Evolutionary conservation across 2,329 filamentous ascomycete species (phyloP), one percentile per base, ranked within the genome.

Genomic region (Ilyonectria mors-panacis): DNA sequence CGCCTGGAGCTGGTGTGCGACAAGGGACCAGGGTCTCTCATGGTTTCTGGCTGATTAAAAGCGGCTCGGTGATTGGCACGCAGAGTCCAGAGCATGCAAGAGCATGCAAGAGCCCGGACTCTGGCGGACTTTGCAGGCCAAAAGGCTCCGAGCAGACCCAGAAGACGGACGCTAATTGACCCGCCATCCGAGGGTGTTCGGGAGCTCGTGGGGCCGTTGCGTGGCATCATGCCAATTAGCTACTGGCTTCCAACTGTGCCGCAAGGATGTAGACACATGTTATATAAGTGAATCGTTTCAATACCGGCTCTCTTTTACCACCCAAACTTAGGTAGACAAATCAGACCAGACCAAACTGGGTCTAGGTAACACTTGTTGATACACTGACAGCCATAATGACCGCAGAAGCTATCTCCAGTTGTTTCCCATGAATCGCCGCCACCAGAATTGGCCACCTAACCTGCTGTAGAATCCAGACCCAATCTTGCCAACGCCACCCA

Each of bases 131-230:
- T 39, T 59, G 19, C 58, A 60, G 23, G 21, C 19, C 21, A 17
- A 9, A 42, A 44, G 30, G n/a, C 35, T 26, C 59, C 59, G 39
- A 45, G 51, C 19, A 47, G 47, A 21, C 54, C 54, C 47, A 66
- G 30, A 45, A 55, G 13, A 57, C 56, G 56, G 67, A 48, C 39
- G 42, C 59, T 60, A 64, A 63, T 63, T 63, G 44, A 35, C 61
- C 66, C 64, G 63, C 58, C 50, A 54, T 57, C 70, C 71, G 68
- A 70, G 35, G 19, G 37, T 37, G 57, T 48, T 64, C 71, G 71
- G 73, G 71, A 57, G n/a, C 54, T 30, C 17, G 72, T 67, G 72
- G 70, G 72, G 70, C 62, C 37, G 35, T 26, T 9, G 42, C 21
- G 47, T 26, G 12, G 26, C 26, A 42, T 44, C 17, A 30, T 17